Conservation (phyloP, 225 moss, liverwort and hornwort genomes). For the Takakia lepidozioides region DNA sequence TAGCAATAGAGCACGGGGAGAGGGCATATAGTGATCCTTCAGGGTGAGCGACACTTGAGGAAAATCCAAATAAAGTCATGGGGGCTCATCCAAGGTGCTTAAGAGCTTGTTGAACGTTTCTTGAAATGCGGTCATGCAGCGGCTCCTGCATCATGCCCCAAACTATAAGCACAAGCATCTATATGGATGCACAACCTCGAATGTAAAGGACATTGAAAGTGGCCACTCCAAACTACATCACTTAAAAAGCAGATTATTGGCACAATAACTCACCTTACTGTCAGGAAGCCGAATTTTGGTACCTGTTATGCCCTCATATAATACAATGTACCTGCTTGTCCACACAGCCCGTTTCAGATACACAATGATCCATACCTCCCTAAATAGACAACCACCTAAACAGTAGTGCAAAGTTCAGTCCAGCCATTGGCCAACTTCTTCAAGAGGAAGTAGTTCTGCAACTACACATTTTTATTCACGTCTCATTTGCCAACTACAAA, state of each 20-base stretch:
- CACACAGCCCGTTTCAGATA: no score
- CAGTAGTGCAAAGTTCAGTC: constrained; percentile 2
- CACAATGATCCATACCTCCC: no score
- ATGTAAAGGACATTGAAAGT: background rate
- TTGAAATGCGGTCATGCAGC: constrained; percentile 34
- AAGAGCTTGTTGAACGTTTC: constrained; percentile 37
- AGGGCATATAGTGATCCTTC: no score
- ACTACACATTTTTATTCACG: background rate
- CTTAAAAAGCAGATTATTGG: background rate
- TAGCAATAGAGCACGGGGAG: no score
- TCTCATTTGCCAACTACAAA: background rate
- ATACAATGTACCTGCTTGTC: constrained; percentile 50
- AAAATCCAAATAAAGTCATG: no score
- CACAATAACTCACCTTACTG: constrained; percentile 34
- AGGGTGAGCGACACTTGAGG: no score
- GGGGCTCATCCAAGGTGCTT: no score
- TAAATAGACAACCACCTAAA: background rate
- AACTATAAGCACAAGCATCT: background rate
- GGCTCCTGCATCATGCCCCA: constrained; percentile 22
- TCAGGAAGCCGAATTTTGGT: constrained; percentile 31
- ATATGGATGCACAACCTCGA: background rate
- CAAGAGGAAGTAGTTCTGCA: background rate
- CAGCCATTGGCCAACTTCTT: background rate
- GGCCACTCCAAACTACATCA: background rate
- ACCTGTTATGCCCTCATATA: constrained; percentile 56